These are phyloP conservation scores for Solanum sejunctum DNA, from an alignment of 257 asterid species.

Conservation along the genomic window DNA sequence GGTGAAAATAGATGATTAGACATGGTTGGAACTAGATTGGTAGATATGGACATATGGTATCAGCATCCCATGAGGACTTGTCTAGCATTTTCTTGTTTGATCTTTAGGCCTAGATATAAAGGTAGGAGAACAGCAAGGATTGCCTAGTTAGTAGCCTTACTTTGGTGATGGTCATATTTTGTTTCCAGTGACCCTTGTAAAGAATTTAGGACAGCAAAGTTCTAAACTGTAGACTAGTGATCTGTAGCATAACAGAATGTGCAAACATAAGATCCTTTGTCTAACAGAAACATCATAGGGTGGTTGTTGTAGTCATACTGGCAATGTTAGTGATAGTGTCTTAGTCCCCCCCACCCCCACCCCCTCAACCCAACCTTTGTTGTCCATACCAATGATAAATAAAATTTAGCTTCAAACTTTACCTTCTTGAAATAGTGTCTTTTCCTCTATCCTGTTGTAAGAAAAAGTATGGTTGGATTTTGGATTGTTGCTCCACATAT, in stretches of 20 bases:
- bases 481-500: background rate
- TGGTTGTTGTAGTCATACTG: background rate
- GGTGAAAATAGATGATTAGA: constrained; percentile 14
- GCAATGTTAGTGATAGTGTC: background rate
- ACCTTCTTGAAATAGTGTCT: background rate
- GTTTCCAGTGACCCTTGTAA: constrained; percentile 9
- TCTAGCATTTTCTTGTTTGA: constrained; percentile 4
- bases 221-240: constrained; percentile 20
- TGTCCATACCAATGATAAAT: background rate
- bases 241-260: constrained; percentile 28
- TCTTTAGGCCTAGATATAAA: background rate
- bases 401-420: background rate
- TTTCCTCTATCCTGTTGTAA: background rate
- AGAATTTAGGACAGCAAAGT: constrained; percentile 11
- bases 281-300: constrained; percentile 21
- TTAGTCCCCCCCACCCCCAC: background rate
- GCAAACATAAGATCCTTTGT: constrained; percentile 1
- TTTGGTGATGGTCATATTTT: constrained; percentile 13
- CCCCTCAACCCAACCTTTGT: background rate
- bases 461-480: background rate
- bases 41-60: background rate
- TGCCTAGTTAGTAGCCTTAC: background rate
- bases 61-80: background rate
- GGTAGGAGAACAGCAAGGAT: constrained; percentile 2
- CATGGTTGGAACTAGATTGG: constrained; percentile 10